Percentiles rank a stretch among this genome's conserved stretches.
Conservation (phyloP, 345 rosid species). For the Brassica juncea region DNA sequence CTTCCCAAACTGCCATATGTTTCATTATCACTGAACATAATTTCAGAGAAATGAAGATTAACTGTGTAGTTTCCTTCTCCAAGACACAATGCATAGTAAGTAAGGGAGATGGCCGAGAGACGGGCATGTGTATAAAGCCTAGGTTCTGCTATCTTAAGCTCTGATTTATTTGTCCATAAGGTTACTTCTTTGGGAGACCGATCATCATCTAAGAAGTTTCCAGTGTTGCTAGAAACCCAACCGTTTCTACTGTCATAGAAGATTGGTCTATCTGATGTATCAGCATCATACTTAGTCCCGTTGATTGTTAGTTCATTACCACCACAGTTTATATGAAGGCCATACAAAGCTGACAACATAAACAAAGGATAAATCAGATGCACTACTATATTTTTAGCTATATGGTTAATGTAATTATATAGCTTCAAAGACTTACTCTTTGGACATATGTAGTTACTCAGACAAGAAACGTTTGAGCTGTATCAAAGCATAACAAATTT, state of each 20-base stretch:
- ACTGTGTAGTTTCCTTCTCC: not conserved
- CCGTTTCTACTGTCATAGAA: slow-evolving; percentile 13
- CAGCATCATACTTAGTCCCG: slow-evolving; percentile 52
- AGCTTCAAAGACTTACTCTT: slow-evolving; percentile 39
- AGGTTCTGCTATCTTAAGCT: slow-evolving; percentile 31
- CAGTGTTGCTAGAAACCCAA: slow-evolving; percentile 71
- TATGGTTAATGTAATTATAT: slow-evolving; percentile 12
- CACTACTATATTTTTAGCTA: not conserved
- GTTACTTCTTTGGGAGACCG: slow-evolving; percentile 34
- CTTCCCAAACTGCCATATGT: slow-evolving; percentile 53
- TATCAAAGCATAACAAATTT: not conserved
- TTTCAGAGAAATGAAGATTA: not conserved
- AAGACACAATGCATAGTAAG: not conserved
- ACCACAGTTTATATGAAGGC: slow-evolving; percentile 64
- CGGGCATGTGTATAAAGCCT: slow-evolving; percentile 50
- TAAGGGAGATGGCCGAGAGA: slow-evolving; percentile 40
- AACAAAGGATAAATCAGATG: slow-evolving; percentile 4
- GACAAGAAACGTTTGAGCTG: slow-evolving; percentile 30
- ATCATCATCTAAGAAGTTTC: slow-evolving; percentile 62
- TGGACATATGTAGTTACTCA: not conserved
- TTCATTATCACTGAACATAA: slow-evolving; percentile 23
- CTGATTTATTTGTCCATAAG: slow-evolving; percentile 27
- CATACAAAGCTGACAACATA: slow-evolving; percentile 46
- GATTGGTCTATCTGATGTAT: slow-evolving; percentile 38
- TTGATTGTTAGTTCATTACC: slow-evolving; percentile 45